These are phyloP conservation scores for Marasmius tenuissimus DNA, from an alignment of 1,284 basidiomycete genomes.

Conservation along the genomic window DNA sequence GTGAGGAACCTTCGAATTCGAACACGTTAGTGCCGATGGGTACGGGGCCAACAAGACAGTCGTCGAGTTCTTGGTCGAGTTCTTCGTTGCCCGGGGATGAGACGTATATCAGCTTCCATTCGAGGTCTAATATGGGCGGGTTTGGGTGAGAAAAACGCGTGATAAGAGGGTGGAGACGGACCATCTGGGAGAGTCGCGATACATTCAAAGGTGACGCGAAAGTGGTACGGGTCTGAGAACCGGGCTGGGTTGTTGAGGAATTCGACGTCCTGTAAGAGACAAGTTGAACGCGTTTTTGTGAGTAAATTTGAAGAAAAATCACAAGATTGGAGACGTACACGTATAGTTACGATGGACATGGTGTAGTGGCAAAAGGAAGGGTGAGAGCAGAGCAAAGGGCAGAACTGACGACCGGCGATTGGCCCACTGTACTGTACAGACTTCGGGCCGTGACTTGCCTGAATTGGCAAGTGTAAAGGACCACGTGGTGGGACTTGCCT, in stretches of 20 bases:
- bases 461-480: too few species aligned
- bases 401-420: too few species aligned
- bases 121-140: constrained; percentile 69
- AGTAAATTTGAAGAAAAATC: not conserved
- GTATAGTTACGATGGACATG: constrained; percentile 73
- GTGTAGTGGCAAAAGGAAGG: constrained; percentile 2
- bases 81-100: constrained; percentile 91
- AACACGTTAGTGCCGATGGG: constrained; percentile 95
- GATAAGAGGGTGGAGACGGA: constrained; percentile 29
- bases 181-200: constrained; percentile 92
- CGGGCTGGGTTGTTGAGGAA: constrained; percentile 93
- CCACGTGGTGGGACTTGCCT: too few species aligned
- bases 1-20: constrained; percentile 85
- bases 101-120: constrained; percentile 98
- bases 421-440: too few species aligned
- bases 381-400: not conserved
- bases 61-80: constrained; percentile 95
- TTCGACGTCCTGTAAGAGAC: constrained; percentile 64
- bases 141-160: not conserved
- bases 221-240: constrained; percentile 90
- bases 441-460: too few species aligned
- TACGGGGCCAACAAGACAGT: constrained; percentile 94
- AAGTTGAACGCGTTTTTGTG: not conserved
- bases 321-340: constrained; percentile 37
- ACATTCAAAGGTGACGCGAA: constrained; percentile 98